A percentile compares a stretch with the other conserved stretches of the same genome.
These are phyloP conservation scores for Chrysoporthe cubensis DNA, from an alignment of 2,329 filamentous ascomycete species.

Conservation along the genomic window DNA sequence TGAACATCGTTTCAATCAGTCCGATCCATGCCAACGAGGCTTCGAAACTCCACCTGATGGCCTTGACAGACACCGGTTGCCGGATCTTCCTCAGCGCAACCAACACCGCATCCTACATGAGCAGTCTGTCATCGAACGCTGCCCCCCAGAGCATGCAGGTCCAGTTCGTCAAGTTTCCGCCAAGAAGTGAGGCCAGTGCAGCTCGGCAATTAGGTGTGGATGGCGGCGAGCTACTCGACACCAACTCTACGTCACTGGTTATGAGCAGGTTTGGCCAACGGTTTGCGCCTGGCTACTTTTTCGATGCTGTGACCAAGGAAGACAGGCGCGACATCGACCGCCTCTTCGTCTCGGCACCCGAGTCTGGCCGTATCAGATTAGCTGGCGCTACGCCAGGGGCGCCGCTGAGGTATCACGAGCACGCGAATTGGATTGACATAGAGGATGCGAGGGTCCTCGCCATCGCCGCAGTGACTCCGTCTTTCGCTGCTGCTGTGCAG, in stretches of 20 bases:
- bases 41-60: conserved; percentile 84
- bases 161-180: conserved; percentile 95
- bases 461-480: conserved; percentile 74
- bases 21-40: conserved; percentile 81
- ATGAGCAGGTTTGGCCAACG: conserved; percentile 58
- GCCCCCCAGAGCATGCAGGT: conserved; percentile 95
- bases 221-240: conserved; percentile 48
- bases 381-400: conserved; percentile 51
- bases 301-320: conserved; percentile 73
- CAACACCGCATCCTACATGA: conserved; percentile 70
- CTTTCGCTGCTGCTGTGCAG: conserved; percentile 69
- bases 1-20: conserved; percentile 81
- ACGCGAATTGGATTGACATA: conserved; percentile 78
- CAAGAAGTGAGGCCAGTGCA: conserved; percentile 40
- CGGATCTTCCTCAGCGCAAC: conserved; percentile 92
- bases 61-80: conserved; percentile 86
- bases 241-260: conserved; percentile 53
- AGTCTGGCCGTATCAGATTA: conserved; percentile 80
- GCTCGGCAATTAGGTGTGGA: conserved; percentile 40
- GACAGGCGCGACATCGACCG: conserved; percentile 60
- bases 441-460: conserved; percentile 69
- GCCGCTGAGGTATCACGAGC: conserved; percentile 71
- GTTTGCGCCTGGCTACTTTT: conserved; percentile 88
- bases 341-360: conserved; percentile 85
- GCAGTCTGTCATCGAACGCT: conserved; percentile 61